Evolutionary conservation across 2,329 filamentous ascomycete genomes (phyloP).

Genomic region (Colletotrichum ledebouriae): DNA sequence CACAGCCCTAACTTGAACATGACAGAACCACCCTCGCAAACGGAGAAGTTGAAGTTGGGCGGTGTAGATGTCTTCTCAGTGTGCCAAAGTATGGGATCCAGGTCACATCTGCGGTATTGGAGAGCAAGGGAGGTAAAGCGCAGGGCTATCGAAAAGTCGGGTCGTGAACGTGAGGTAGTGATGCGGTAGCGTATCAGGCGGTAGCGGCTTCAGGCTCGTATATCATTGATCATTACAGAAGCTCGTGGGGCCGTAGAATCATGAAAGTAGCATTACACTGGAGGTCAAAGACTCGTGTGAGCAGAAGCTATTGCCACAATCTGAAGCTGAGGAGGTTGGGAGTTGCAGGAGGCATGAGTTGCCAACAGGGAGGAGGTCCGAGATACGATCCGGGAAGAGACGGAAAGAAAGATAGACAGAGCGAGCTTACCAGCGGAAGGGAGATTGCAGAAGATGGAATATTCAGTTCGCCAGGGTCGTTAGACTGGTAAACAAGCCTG

Average conservation of each 20-base stretch:
- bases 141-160: conserved; percentile 26
- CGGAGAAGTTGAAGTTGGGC: conserved; percentile 10
- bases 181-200: conserved; percentile 25
- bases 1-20: conserved; percentile 43
- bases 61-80: conserved; percentile 4
- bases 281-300: conserved; percentile 27
- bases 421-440: conserved; percentile 24
- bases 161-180: conserved; percentile 26
- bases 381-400: conserved; percentile 28
- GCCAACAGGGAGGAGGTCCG: conserved; percentile 30
- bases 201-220: conserved; percentile 39
- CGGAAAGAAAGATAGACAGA: conserved; percentile 22
- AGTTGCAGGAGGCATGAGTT: conserved; percentile 22
- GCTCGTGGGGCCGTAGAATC: conserved; percentile 32
- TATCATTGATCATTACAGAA: conserved; percentile 44
- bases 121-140: not conserved
- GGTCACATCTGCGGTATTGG: conserved; percentile 11
- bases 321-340: conserved; percentile 27
- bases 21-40: conserved; percentile 39
- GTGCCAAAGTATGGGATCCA: not conserved
- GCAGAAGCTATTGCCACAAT: conserved; percentile 7
- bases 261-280: conserved; percentile 28
- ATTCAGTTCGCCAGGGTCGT: conserved; percentile 16
- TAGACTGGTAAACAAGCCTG: conserved; percentile 12
- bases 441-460: conserved; percentile 20